phyloP scores from a whole-genome alignment of 768 basidiomycete species.

The Mycena albidolilacea region DNA sequence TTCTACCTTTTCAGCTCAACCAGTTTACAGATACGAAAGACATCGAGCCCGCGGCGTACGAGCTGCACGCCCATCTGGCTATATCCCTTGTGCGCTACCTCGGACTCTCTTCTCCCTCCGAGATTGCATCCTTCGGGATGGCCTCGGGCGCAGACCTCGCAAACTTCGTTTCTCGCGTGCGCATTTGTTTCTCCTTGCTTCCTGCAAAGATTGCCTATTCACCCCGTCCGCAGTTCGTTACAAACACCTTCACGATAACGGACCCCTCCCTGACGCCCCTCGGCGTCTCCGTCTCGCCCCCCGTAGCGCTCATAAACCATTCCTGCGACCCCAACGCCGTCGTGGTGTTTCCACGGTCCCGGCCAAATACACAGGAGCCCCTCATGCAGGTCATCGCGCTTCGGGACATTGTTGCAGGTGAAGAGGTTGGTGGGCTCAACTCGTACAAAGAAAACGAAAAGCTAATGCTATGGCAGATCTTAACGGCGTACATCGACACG shows the following conservation, averaged over 20 bases:
- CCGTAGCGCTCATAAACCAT: constrained; percentile 88
- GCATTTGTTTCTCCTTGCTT: constrained; percentile 36
- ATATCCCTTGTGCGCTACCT: constrained; percentile 84
- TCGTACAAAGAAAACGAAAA: not conserved
- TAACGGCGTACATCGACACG: constrained; percentile 90
- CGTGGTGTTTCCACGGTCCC: constrained; percentile 86
- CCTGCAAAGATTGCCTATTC: not conserved
- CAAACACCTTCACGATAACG: constrained; percentile 92
- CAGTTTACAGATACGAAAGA: constrained; percentile 66
- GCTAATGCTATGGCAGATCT: constrained; percentile 63
- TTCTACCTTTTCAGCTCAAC: not conserved
- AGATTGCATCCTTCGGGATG: constrained; percentile 72
- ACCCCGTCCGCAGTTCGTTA: constrained; percentile 75
- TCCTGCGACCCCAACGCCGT: constrained; percentile 91
- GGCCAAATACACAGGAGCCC: constrained; percentile 62
- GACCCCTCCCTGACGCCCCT: constrained; percentile 84
- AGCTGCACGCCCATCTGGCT: constrained; percentile 78
- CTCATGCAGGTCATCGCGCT: constrained; percentile 83
- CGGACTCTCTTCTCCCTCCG: constrained; percentile 69
- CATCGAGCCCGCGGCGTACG: constrained; percentile 62
- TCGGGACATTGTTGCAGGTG: constrained; percentile 69
- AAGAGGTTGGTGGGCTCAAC: constrained; percentile 70
- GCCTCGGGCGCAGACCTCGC: constrained; percentile 74
- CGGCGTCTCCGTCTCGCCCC: constrained; percentile 88
- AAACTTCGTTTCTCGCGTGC: constrained; percentile 79